Percentiles rank a stretch among this genome's conserved stretches.
These are phyloP conservation scores for Kwoniella bestiolae DNA, from an alignment of 768 basidiomycete genomes.

Conservation along the genomic window DNA sequence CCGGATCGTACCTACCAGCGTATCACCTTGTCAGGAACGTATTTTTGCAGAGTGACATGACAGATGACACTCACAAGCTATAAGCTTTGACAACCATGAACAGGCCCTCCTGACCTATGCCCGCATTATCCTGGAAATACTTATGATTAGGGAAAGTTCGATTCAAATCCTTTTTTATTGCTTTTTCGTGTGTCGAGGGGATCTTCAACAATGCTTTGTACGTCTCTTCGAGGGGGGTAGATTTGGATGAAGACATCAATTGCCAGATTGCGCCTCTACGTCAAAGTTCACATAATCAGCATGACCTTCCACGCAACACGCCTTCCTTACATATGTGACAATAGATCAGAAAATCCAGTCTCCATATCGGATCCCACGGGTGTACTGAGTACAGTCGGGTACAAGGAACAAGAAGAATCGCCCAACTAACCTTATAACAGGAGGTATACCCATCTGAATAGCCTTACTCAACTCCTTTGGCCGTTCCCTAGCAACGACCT, in stretches of 20 bases:
- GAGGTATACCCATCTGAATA: constrained; percentile 89
- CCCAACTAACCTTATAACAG: constrained; percentile 80
- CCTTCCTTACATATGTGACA: too few species aligned
- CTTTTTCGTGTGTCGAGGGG: constrained; percentile 85
- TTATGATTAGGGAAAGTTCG: constrained; percentile 97
- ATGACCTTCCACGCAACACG: too few species aligned
- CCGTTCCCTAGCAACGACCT: constrained; percentile 76
- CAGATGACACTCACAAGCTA: constrained; percentile 69
- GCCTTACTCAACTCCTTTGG: constrained; percentile 81
- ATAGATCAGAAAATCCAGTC: too few species aligned
- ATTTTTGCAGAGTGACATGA: neutral
- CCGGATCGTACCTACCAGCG: constrained; percentile 78
- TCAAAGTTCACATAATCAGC: constrained; percentile 9
- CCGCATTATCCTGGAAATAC: constrained; percentile 91
- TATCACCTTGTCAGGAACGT: too few species aligned
- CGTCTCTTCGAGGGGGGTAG: constrained; percentile 76
- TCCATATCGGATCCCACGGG: too few species aligned
- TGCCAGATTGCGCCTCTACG: constrained; percentile 53
- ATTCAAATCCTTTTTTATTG: constrained; percentile 89
- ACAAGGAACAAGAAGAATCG: neutral
- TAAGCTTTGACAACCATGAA: constrained; percentile 99
- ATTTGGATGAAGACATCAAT: constrained; percentile 88
- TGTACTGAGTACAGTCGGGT: too few species aligned
- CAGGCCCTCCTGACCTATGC: constrained; percentile 93
- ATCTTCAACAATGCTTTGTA: constrained; percentile 84